Base-by-base conservation (phyloP, 441 rosid species). In the Mallotus japonicus region DNA sequence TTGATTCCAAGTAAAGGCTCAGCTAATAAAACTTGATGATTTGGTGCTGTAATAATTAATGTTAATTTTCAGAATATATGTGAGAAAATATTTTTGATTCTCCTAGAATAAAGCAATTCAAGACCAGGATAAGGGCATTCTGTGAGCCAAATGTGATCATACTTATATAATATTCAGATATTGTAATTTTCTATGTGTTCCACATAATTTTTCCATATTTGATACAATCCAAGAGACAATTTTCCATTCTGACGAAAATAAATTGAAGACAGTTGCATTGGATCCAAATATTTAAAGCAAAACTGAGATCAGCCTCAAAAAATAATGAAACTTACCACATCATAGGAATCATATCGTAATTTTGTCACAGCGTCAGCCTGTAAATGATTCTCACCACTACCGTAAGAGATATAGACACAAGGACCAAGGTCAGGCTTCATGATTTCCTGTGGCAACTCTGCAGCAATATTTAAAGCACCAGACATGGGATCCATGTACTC, bases 401-500 rank as follows among this genome's bases (percentile, higher is more conserved):
- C 78, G 83, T 92, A 90, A 24, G 94, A 92, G 74, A 93, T 88
- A 76, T 88, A 85, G 66, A 96, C 82, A 74, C 78, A 87, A 34
- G 99, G 99, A 66, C 98, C 99, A 16, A 89, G 79, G 62, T 87
- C 89, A 67, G 92, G 90, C 79, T 77, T 75, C 61, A 75, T 67
- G 54, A 84, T 78, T 72, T 85, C 85, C 79, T 73, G 78, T 17
- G 89, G 87, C 74, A 89, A 79, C 74, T 85, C 84, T 62, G 96
- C 88, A 42, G 95, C 92, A 62, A 93, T 81, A 62, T 96, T 96
- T 68, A 96, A 73, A 75, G 87, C 77, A 70, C 97, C 98, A 24
- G 81, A 76, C 14, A 77, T 70, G 11, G 96, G 97, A 74, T 96
- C 89, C 95, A 90, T 92, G 85, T 96, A 96, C 70, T 84, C 91